These are phyloP conservation scores for Epichloe uncinata DNA, from an alignment of 2,329 filamentous ascomycete genomes.

Conservation along the genomic window DNA sequence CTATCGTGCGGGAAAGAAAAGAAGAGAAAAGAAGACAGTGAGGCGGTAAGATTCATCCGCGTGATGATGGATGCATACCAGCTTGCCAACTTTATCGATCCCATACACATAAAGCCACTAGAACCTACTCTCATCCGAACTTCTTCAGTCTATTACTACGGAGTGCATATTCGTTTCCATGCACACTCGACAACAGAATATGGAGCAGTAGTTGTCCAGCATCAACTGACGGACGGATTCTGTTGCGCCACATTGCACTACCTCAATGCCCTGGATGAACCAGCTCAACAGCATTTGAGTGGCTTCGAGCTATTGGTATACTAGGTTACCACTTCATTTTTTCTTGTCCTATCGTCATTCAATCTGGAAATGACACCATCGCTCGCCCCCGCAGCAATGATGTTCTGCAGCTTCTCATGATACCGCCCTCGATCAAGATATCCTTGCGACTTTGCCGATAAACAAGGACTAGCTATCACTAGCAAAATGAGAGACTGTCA, in stretches of 20 bases:
- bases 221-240: background rate
- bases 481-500: background rate
- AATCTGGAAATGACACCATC: background rate
- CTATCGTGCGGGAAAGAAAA: background rate
- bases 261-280: background rate
- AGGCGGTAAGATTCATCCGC: background rate
- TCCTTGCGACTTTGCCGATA: background rate
- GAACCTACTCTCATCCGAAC: background rate
- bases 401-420: slow-evolving; percentile 2
- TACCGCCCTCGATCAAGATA: background rate
- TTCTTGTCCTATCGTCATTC: background rate
- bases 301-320: too few species aligned
- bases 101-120: background rate
- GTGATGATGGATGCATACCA: background rate
- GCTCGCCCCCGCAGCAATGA: slow-evolving; percentile 1
- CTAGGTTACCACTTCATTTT: background rate
- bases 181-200: too few species aligned
- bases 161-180: background rate
- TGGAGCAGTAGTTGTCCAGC: background rate
- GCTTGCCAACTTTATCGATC: background rate
- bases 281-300: too few species aligned
- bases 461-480: background rate
- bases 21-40: background rate
- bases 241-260: background rate
- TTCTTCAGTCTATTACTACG: too few species aligned